These are phyloP conservation scores for Eugenia klotzschiana DNA, from an alignment of 441 rosid species.

Conservation along the genomic window DNA sequence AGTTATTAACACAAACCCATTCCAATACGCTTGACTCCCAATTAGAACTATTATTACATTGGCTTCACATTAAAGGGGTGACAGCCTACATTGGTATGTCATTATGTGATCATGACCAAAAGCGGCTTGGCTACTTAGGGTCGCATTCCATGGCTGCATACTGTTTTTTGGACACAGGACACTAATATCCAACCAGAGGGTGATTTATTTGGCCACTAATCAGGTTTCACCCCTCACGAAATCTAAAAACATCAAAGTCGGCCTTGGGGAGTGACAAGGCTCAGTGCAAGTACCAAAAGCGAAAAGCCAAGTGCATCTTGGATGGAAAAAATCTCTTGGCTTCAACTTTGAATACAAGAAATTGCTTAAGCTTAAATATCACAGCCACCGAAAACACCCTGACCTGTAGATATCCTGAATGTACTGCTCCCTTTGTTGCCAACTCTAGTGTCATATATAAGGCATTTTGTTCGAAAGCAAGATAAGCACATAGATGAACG, in stretches of 20 bases:
- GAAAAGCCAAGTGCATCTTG: background rate
- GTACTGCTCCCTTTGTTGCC: background rate
- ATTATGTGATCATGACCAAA: background rate
- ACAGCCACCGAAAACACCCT: background rate
- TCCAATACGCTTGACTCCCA: background rate
- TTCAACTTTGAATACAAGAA: background rate
- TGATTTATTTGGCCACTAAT: background rate
- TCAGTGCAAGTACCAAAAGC: background rate
- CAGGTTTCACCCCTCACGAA: background rate
- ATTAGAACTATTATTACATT: background rate
- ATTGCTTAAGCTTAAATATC: background rate
- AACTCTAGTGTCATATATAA: background rate
- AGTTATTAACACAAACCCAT: background rate
- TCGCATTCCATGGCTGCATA: background rate
- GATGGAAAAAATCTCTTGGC: background rate
- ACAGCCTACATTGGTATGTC: background rate
- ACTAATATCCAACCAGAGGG: background rate
- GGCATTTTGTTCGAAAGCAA: background rate
- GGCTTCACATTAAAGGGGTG: background rate
- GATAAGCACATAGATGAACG: background rate
- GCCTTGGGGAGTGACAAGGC: background rate
- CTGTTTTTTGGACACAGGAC: background rate
- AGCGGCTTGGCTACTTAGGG: background rate
- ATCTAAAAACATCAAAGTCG: background rate
- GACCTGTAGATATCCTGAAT: background rate